These are phyloP conservation scores for Penicillium salamii DNA, from an alignment of 495 filamentous ascomycete species.

Conservation along the genomic window DNA sequence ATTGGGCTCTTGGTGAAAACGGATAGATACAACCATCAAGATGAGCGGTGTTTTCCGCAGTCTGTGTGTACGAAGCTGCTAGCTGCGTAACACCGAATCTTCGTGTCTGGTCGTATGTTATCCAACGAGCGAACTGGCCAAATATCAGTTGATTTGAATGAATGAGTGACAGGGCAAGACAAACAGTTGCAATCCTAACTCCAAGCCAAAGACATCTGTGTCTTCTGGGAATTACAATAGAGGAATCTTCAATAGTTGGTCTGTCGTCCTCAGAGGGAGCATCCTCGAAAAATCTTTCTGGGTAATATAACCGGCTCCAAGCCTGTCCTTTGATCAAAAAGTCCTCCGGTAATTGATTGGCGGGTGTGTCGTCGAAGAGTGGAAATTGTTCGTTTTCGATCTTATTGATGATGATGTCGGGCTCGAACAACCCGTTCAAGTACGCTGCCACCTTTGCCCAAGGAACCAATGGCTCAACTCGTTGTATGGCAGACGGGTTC, in stretches of 20 bases:
- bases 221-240: background rate
- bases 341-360: conserved; percentile 78
- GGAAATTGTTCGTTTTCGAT: conserved; percentile 55
- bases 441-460: conserved; percentile 63
- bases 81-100: conserved; percentile 32
- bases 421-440: conserved; percentile 61
- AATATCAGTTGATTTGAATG: background rate
- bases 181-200: conserved; percentile 40
- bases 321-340: conserved; percentile 73
- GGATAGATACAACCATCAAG: conserved; percentile 14
- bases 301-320: conserved; percentile 69
- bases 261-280: conserved; percentile 75
- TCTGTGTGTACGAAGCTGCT: conserved; percentile 22
- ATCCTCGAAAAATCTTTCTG: conserved; percentile 64
- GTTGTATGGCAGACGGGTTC: conserved; percentile 47
- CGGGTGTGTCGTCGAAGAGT: conserved; percentile 43
- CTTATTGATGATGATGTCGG: conserved; percentile 37
- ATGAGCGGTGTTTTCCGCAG: conserved; percentile 17
- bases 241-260: conserved; percentile 32
- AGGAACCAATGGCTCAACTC: conserved; percentile 57
- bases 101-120: conserved; percentile 28
- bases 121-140: conserved; percentile 41
- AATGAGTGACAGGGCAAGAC: conserved; percentile 8
- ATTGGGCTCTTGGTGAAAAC: background rate
- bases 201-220: conserved; percentile 7